Evolutionary conservation across 306 rosid species (phyloP).

Genomic region (apple (Malus domestica)): DNA sequence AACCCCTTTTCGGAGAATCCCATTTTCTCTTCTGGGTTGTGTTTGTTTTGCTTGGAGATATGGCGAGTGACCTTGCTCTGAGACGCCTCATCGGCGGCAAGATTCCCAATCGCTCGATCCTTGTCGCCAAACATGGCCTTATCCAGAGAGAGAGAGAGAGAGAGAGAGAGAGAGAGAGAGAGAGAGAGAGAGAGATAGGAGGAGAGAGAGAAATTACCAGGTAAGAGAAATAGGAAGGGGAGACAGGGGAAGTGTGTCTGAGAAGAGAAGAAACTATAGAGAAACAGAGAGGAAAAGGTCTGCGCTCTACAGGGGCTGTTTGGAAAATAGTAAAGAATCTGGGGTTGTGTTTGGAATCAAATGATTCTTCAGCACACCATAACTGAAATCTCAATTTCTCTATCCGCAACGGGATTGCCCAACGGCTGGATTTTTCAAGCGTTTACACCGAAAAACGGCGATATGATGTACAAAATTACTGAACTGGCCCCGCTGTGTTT

Average conservation of each 20-base stretch:
- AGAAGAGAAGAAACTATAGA: background rate
- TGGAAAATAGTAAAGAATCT: constrained; percentile 25
- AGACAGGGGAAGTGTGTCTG: background rate
- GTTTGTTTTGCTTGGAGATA: constrained; percentile 34
- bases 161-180: background rate
- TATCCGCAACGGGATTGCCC: constrained; percentile 33
- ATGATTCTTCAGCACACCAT: constrained; percentile 23
- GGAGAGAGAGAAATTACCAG: background rate
- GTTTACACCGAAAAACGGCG: constrained; percentile 21
- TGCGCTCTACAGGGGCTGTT: constrained; percentile 6
- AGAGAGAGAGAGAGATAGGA: background rate
- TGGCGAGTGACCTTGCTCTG: constrained; percentile 60
- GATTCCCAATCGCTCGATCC: constrained; percentile 35
- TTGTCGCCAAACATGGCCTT: constrained; percentile 56
- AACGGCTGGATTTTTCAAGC: constrained; percentile 41
- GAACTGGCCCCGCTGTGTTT: constrained; percentile 20
- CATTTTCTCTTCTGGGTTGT: constrained; percentile 32
- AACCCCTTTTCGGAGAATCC: constrained; percentile 32
- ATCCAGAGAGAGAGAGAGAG: background rate
- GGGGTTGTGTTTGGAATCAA: background rate
- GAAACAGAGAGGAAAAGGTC: background rate
- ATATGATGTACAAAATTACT: constrained; percentile 7
- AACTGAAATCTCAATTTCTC: background rate
- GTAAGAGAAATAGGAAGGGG: background rate
- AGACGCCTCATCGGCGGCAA: constrained; percentile 71